Conservation (phyloP, 2,329 filamentous ascomycete species). For the Dothistroma septosporum region DNA sequence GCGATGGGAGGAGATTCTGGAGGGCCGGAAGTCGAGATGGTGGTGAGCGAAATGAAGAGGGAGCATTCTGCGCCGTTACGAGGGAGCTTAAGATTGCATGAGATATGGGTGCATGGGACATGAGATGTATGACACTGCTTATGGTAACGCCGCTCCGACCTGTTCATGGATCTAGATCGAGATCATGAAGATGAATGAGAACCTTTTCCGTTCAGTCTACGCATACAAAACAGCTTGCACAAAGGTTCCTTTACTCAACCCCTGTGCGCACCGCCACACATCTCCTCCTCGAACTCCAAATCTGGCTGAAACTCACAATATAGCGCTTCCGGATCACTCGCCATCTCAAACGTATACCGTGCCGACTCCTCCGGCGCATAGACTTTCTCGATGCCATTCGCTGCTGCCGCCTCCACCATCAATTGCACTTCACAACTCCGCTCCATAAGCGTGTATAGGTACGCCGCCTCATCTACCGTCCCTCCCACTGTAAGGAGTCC, state of each 20-base stretch:
- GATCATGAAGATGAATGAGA: too few species aligned
- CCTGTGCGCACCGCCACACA: constrained; percentile 27
- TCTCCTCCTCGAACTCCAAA: constrained; percentile 39
- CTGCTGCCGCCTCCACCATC: constrained; percentile 62
- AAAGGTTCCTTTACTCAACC: constrained; percentile 3
- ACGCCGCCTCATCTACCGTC: constrained; percentile 72
- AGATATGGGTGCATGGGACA: not conserved
- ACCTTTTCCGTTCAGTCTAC: too few species aligned
- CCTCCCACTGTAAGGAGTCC: constrained; percentile 65
- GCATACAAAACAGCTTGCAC: too few species aligned
- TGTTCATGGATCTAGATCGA: not conserved
- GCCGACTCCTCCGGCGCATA: constrained; percentile 55
- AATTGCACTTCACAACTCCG: constrained; percentile 66
- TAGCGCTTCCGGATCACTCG: constrained; percentile 46
- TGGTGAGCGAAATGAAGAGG: not conserved
- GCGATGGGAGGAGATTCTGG: constrained; percentile 26
- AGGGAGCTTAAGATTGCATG: not conserved
- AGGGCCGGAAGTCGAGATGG: constrained; percentile 13
- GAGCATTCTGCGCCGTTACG: not conserved
- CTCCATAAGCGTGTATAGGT: constrained; percentile 65
- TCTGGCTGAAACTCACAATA: constrained; percentile 54
- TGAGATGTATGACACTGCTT: not conserved
- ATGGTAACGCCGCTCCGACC: not conserved
- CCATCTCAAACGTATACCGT: constrained; percentile 50
- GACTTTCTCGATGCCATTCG: constrained; percentile 49